A percentile compares a stretch with the other conserved stretches of the same genome.
These are phyloP conservation scores for Aspergillus latus DNA, from an alignment of 2,329 filamentous ascomycete species.

Conservation along the genomic window DNA sequence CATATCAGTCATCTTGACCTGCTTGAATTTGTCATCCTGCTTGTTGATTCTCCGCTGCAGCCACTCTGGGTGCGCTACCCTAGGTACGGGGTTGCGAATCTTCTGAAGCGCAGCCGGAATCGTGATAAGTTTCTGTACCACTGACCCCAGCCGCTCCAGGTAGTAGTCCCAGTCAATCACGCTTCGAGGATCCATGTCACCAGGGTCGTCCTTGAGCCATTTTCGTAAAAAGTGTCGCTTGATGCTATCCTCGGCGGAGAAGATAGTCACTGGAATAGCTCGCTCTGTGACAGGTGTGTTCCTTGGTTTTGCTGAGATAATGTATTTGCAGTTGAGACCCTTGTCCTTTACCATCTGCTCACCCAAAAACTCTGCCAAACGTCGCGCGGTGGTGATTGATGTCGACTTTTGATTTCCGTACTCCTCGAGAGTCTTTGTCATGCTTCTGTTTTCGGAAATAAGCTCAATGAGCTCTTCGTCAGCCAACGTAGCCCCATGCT, in stretches of 20 bases:
- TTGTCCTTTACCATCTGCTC: slow-evolving; percentile 99
- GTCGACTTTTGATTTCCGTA: slow-evolving; percentile 96
- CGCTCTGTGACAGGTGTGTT: slow-evolving; percentile 92
- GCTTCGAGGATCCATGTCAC: slow-evolving; percentile 83
- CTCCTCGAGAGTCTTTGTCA: slow-evolving; percentile 97
- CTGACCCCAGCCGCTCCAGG: slow-evolving; percentile 87
- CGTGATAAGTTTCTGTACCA: slow-evolving; percentile 98
- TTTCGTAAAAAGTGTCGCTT: slow-evolving; percentile 89
- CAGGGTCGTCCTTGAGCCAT: slow-evolving; percentile 91
- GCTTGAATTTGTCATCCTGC: slow-evolving; percentile 97
- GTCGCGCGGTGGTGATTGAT: slow-evolving; percentile 96
- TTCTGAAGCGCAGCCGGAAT: slow-evolving; percentile 97
- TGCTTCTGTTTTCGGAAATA: slow-evolving; percentile 99
- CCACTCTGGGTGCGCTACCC: slow-evolving; percentile 95
- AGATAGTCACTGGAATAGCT: slow-evolving; percentile 93
- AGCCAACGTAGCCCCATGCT: slow-evolving; percentile 83
- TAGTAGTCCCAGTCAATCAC: slow-evolving; percentile 98
- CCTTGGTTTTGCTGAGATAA: slow-evolving; percentile 84
- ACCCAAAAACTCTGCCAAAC: slow-evolving; percentile 91
- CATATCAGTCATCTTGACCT: slow-evolving; percentile 96
- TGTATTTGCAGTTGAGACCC: slow-evolving; percentile 98
- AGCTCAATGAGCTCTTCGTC: slow-evolving; percentile 98
- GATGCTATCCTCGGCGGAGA: slow-evolving; percentile 84
- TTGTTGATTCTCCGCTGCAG: slow-evolving; percentile 87
- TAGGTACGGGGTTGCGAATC: slow-evolving; percentile 87